Base-by-base conservation (phyloP, 495 filamentous ascomycete species). In the Parathielavia hyrcaniae region DNA sequence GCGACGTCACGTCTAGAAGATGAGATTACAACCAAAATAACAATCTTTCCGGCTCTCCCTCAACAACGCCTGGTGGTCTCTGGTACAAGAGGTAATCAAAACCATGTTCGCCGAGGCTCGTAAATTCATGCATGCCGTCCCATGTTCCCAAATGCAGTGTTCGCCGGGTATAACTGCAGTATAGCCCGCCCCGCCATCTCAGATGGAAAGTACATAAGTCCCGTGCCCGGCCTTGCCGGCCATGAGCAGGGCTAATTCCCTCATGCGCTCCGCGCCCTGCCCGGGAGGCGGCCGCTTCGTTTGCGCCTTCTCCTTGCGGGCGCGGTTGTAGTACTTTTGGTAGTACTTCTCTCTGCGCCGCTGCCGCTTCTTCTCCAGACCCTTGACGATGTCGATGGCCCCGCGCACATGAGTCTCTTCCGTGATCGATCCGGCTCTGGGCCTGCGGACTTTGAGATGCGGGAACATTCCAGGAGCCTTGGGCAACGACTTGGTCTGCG, bases 361-460 rank as follows among this genome's bases (percentile, higher is more conserved):
- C 72, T 91, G 89, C 44, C 92, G 84, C 74, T 93, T 96, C 73
- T 88, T 85, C 76, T 97, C 93, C 9, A 98, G 83, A 7, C 93
- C 93, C 67, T 95, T 91, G 72, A 96, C 90, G 61, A 98, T 97
- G 67, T 97, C 95, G 62, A 97, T 91, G 32, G 93, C 91, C 46
- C 90, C 90, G 59, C 93, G 83, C 30, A 81, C 81, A 59, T 88
- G 83, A 60, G 58, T 82, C 76, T 45, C 54, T 41, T 56, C 69
- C 35, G 57, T 64, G 26, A 20, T 57, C 30, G 60, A 71, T 60
- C 55, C 64, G 17, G 51, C 58, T 20, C 53, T 69, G 51, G 57
- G 61, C 59, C 45, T 71, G 64, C 61, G 63, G 8, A 20, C 58
- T 57, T 75, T 76, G 20, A 70, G 55, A 19, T 78, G 73, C 63